Evolutionary conservation across 441 rosid genomes (phyloP), one percentile per base, ranked within the genome.

Genomic region (Corymbia citriodora): DNA sequence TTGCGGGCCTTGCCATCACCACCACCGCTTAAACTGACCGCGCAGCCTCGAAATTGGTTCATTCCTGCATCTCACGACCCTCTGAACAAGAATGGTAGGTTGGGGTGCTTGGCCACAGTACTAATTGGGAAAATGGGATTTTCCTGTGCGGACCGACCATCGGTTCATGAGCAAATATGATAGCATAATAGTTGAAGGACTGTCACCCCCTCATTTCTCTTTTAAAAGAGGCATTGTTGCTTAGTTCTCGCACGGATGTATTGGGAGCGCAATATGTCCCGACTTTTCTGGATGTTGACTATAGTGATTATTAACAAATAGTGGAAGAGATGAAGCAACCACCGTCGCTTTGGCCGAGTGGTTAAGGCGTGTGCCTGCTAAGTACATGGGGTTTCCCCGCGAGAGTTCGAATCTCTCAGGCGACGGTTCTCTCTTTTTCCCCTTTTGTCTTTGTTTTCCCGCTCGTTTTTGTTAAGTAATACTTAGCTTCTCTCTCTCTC

Each of bases 331-430:
- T 5, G 2, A 7, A 0, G 1, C 48, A 33, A 9, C 2, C 2
- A 36, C 14, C 2, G 90, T 89, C 91, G 91, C 92, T 90, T 91
- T 90, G 92, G 91, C 92, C 91, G 92, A 91, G 92, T 90, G 92
- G 91, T 91, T 91, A 91, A 88, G 92, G 55, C 59, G 90, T 54
- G 90, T 90, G 91, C 91, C 91, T 88, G 91, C 91, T 90, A 90
- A 90, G 91, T 88, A 90, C 90, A 88, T 90, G 91, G 91, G 91
- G 91, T 88, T 88, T 90, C 91, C 91, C 91, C 92, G 90, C 92
- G 92, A 90, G 92, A 90, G 92, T 90, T 90, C 90, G 92, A 90
- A 90, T 90, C 92, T 90, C 90, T 88, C 90, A 90, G 92, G 92
- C 90, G 92, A 90, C 92, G 91, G 2, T 2, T 21, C 6, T 7